Evolutionary conservation across 108 stramenopile genomes (phyloP).

Genomic region (Cafeteria roenbergensis): DNA sequence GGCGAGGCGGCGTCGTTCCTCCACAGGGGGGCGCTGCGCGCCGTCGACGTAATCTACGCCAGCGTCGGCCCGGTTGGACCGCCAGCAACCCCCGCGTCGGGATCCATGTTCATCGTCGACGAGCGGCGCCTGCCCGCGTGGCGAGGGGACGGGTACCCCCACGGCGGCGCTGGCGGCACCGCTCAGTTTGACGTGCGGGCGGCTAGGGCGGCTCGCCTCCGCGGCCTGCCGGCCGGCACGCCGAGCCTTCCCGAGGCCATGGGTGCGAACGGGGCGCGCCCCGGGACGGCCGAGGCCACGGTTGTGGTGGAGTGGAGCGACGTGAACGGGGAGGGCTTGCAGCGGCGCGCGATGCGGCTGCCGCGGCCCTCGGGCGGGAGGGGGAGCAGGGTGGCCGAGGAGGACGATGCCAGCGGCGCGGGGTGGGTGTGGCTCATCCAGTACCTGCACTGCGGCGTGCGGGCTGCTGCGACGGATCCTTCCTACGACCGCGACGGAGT

Average conservation of each 20-base stretch:
- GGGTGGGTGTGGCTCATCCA: background rate
- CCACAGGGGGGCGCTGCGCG: background rate
- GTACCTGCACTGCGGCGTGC: too few species aligned
- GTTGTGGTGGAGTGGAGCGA: too few species aligned
- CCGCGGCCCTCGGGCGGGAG: too few species aligned
- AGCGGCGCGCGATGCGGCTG: background rate
- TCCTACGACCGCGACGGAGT: too few species aligned
- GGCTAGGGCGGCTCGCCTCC: too few species aligned
- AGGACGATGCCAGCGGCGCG: background rate
- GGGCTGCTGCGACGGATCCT: too few species aligned
- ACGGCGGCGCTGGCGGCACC: background rate
- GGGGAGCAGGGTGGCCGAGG: background rate
- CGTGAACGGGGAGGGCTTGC: background rate
- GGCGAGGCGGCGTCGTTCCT: too few species aligned
- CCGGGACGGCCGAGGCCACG: background rate
- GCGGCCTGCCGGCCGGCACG: background rate
- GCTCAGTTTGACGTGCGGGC: too few species aligned
- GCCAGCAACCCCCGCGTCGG: background rate
- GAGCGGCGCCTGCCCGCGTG: slow-evolving; percentile 1
- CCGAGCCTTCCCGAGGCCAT: too few species aligned
- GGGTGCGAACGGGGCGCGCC: too few species aligned
- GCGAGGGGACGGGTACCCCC: background rate
- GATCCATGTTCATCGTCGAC: slow-evolving; percentile 6
- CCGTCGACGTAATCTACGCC: slow-evolving; percentile 1
- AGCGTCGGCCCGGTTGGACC: background rate